These are phyloP conservation scores for Teratosphaeria pseudoeucalypti DNA, from an alignment of 2,329 filamentous ascomycete genomes.

Conservation along the genomic window DNA sequence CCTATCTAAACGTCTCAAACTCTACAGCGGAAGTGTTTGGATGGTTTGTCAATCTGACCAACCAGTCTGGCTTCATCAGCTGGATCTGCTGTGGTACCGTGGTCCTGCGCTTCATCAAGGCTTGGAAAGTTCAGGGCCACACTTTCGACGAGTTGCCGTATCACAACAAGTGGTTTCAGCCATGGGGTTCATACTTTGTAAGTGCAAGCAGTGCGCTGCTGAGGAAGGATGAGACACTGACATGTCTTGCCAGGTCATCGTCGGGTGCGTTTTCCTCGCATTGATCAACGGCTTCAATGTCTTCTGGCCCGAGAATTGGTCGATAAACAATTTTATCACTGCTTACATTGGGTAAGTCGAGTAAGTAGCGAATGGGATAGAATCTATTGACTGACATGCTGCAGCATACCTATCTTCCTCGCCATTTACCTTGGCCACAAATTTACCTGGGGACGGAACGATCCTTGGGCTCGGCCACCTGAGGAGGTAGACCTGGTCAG, in stretches of 20 bases:
- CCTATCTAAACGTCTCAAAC: slow-evolving; percentile 39
- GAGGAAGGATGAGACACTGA: not conserved
- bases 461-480: slow-evolving; percentile 43
- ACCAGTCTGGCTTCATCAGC: slow-evolving; percentile 43
- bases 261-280: slow-evolving; percentile 50
- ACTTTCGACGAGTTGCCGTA: slow-evolving; percentile 41
- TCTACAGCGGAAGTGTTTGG: slow-evolving; percentile 43
- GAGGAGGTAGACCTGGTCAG: slow-evolving; percentile 45
- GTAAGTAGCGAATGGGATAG: not conserved
- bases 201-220: not conserved
- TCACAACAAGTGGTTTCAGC: slow-evolving; percentile 41
- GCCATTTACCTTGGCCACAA: slow-evolving; percentile 45
- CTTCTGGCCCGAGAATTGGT: slow-evolving; percentile 59
- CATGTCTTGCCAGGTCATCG: slow-evolving; percentile 31
- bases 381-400: slow-evolving; percentile 1
- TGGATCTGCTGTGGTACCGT: slow-evolving; percentile 47
- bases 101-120: slow-evolving; percentile 50
- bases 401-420: slow-evolving; percentile 52
- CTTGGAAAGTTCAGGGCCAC: slow-evolving; percentile 45
- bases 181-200: slow-evolving; percentile 52
- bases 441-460: slow-evolving; percentile 32
- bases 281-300: slow-evolving; percentile 67
- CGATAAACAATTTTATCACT: slow-evolving; percentile 52
- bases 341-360: slow-evolving; percentile 40
- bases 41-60: slow-evolving; percentile 64